Evolutionary conservation across 495 filamentous ascomycete genomes (phyloP), one percentile per base, ranked within the genome.

Genomic region (Lindgomyces ingoldianus): DNA sequence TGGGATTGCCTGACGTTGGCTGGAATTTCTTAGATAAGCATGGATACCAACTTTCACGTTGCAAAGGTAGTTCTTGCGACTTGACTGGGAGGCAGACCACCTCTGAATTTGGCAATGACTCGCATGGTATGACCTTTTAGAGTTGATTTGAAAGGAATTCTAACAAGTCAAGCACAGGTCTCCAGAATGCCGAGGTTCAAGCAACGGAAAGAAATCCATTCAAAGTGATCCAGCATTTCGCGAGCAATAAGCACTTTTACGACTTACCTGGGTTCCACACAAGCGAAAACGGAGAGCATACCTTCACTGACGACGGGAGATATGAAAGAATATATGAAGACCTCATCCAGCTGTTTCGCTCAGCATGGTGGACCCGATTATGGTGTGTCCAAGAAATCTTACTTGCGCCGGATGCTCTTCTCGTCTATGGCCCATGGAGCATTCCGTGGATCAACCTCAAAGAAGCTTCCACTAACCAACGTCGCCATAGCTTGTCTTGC

Each of bases 301-400:
- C 6, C 14, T 39, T 39, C 33, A 39, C 33, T 14, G 33, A 39
- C 33, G 14, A 39, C 14, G 14, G 6, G 6, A 39, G 6, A 6
- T 39, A 39, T 14, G 14, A 39, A 14, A 39, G 14, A 6, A 6
- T 39, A 6, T 14, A 39, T 14, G 14, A 39, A 39, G 33, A 39
- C 33, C 33, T 39, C 6, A 14, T 39, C 33, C 14, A 14, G 33
- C 14, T 39, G 33, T 14, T 39, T 39, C 6, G 33, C 14, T 6
- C 33, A 6, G 33, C 33, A 39, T 48, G 45, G 45, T 48, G 45
- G 45, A 19, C 45, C 6, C 6, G 45, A 48, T 18, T 48, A 4
- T 48, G 45, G 45, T 48, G 45, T 48, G 22, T 48, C 6, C 45
- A 48, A 18, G 45, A 48, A 48, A 19, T 24, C 18, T 48, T 48